These are phyloP conservation scores for Scheffersomyces quercinus DNA, from an alignment of 1,139 yeast species.

Conservation along the genomic window DNA sequence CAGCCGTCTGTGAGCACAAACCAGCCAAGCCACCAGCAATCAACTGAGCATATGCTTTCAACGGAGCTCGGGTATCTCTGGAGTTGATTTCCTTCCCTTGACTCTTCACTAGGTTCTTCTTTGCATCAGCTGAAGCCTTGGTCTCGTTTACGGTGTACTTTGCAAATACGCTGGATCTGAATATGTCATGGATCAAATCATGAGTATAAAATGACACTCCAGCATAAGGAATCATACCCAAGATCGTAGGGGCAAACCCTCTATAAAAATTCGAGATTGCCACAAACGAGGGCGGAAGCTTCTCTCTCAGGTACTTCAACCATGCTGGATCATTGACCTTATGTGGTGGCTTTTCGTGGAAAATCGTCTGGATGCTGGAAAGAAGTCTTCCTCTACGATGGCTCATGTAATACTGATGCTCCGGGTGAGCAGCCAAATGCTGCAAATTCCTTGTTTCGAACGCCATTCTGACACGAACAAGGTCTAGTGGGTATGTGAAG, in stretches of 20 bases:
- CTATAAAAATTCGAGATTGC: slow-evolving; percentile 76
- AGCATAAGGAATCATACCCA: slow-evolving; percentile 97
- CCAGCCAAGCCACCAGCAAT: slow-evolving; percentile 96
- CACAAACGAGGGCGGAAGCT: slow-evolving; percentile 36
- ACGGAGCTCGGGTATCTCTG: slow-evolving; percentile 61
- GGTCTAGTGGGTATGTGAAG: slow-evolving; percentile 88
- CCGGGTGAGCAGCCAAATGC: slow-evolving; percentile 21
- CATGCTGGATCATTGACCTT: slow-evolving; percentile 36
- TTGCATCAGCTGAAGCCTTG: slow-evolving; percentile 5
- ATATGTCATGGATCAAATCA: slow-evolving; percentile 83
- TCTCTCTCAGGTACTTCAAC: slow-evolving; percentile 35
- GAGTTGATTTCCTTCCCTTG: slow-evolving; percentile 31
- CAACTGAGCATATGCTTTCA: slow-evolving; percentile 88
- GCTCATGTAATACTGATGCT: slow-evolving; percentile 17
- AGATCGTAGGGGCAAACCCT: slow-evolving; percentile 90
- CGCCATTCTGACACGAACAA: slow-evolving; percentile 88
- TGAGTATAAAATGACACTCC: slow-evolving; percentile 97
- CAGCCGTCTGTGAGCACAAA: slow-evolving; percentile 91
- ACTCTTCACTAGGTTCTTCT: slow-evolving; percentile 19
- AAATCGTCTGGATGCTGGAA: slow-evolving; percentile 56
- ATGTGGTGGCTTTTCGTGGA: slow-evolving; percentile 59
- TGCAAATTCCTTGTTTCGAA: slow-evolving; percentile 63
- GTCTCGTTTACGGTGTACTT: slow-evolving; percentile 53
- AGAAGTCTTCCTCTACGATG: slow-evolving; percentile 51
- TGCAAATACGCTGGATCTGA: slow-evolving; percentile 58